phyloP scores from a whole-genome alignment of 352 stramenopile species.

The Phytophthora sojae region DNA sequence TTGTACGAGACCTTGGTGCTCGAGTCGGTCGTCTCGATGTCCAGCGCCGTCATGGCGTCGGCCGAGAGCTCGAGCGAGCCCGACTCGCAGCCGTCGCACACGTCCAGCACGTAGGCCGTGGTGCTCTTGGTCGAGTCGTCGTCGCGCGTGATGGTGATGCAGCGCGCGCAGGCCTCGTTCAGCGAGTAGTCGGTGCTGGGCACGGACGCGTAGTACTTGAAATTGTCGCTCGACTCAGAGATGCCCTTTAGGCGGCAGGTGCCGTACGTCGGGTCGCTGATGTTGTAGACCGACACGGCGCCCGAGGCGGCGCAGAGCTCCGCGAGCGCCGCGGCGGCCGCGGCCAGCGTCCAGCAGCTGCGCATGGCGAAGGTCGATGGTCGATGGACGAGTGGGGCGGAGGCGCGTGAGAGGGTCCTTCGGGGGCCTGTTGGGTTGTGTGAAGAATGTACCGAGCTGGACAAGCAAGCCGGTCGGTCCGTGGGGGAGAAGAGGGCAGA shows the following conservation, averaged over 20 bases:
- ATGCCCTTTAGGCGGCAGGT: slow-evolving; percentile 81
- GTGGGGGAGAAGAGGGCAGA: background rate
- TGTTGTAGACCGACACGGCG: slow-evolving; percentile 60
- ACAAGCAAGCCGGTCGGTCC: background rate
- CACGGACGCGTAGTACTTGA: slow-evolving; percentile 83
- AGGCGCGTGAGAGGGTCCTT: background rate
- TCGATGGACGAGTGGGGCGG: background rate
- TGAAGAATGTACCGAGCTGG: background rate
- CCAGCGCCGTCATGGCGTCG: slow-evolving; percentile 52
- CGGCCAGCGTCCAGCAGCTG: slow-evolving; percentile 15
- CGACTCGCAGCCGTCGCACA: slow-evolving; percentile 62
- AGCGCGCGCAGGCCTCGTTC: slow-evolving; percentile 73
- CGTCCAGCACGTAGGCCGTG: slow-evolving; percentile 78
- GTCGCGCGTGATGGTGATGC: slow-evolving; percentile 71
- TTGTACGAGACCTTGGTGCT: slow-evolving; percentile 66
- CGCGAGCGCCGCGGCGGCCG: slow-evolving; percentile 7
- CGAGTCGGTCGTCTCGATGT: slow-evolving; percentile 49
- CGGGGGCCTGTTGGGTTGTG: slow-evolving; percentile 18
- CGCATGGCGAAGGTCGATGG: slow-evolving; percentile 16
- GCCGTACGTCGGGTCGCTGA: slow-evolving; percentile 66
- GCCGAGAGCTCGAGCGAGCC: slow-evolving; percentile 63
- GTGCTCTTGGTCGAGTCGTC: slow-evolving; percentile 52
- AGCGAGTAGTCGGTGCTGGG: slow-evolving; percentile 61
- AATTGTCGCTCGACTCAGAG: slow-evolving; percentile 62
- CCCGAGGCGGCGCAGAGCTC: slow-evolving; percentile 30